Conservation (phyloP, 192 early-diverging fungal genomes). For the Neocallimastix lanati region DNA sequence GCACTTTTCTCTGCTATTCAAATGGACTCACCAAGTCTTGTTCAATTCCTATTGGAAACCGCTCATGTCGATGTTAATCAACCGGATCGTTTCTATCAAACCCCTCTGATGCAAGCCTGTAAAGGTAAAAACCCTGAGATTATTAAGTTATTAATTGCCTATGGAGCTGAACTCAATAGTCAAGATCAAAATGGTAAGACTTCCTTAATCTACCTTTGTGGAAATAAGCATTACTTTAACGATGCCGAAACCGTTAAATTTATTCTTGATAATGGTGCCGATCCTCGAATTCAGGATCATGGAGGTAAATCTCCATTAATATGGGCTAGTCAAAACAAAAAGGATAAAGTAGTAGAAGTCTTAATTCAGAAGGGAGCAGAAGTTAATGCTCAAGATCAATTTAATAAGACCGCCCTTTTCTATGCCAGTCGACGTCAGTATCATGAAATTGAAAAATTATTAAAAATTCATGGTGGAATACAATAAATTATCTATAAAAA, state of each 20-base stretch:
- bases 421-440: neutral
- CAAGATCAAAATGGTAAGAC: neutral
- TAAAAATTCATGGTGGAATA: neutral
- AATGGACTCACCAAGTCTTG: neutral
- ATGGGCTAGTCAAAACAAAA: neutral
- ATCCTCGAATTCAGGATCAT: neutral
- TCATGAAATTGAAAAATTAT: neutral
- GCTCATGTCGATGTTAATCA: neutral
- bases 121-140: neutral
- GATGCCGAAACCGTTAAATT: neutral
- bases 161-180: neutral
- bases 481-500: neutral
- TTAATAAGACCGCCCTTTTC: neutral
- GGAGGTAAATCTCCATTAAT: neutral
- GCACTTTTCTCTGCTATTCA: neutral
- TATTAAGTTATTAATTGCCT: neutral
- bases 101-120: neutral
- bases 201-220: neutral
- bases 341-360: neutral
- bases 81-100: neutral
- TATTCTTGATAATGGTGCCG: neutral
- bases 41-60: neutral
- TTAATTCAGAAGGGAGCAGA: neutral
- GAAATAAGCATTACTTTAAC: neutral
- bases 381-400: neutral